These are phyloP conservation scores for Nannochloropsis salina DNA, from an alignment of 108 stramenopile genomes.

Conservation along the genomic window DNA sequence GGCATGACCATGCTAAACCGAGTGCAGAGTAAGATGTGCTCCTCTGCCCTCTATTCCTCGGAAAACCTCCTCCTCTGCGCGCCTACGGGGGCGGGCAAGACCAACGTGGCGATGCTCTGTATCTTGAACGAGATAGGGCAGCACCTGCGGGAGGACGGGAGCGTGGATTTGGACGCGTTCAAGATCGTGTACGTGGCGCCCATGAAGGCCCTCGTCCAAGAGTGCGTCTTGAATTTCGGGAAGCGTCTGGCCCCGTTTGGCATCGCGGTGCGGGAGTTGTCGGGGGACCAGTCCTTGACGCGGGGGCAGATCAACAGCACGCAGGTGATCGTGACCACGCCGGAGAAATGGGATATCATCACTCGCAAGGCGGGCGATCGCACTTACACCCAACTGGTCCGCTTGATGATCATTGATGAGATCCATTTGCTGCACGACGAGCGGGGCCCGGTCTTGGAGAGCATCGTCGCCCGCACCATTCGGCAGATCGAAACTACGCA, in stretches of 20 bases:
- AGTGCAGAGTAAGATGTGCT: constrained; percentile 85
- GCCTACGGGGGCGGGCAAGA: constrained; percentile 98
- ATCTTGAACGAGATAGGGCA: constrained; percentile 91
- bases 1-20: constrained; percentile 94
- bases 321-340: constrained; percentile 91
- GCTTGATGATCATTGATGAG: constrained; percentile 96
- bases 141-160: constrained; percentile 59
- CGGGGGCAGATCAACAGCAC: constrained; percentile 93
- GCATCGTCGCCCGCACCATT: constrained; percentile 88
- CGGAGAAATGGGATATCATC: constrained; percentile 99
- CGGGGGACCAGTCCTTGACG: constrained; percentile 93
- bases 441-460: constrained; percentile 95
- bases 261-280: constrained; percentile 85
- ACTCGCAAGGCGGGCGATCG: constrained; percentile 98
- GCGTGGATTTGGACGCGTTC: constrained; percentile 73
- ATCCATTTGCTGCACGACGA: constrained; percentile 97
- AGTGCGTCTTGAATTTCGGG: constrained; percentile 90
- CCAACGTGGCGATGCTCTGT: constrained; percentile 83
- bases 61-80: constrained; percentile 93
- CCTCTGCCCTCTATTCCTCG: constrained; percentile 67
- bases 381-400: constrained; percentile 92
- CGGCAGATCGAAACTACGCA: constrained; percentile 90
- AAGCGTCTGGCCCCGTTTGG: constrained; percentile 77
- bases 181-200: constrained; percentile 99
- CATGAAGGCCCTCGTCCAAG: constrained; percentile 99